phyloP scores from a whole-genome alignment of 371 early-diverging fungal genomes.

The Mucor circinelloides region DNA sequence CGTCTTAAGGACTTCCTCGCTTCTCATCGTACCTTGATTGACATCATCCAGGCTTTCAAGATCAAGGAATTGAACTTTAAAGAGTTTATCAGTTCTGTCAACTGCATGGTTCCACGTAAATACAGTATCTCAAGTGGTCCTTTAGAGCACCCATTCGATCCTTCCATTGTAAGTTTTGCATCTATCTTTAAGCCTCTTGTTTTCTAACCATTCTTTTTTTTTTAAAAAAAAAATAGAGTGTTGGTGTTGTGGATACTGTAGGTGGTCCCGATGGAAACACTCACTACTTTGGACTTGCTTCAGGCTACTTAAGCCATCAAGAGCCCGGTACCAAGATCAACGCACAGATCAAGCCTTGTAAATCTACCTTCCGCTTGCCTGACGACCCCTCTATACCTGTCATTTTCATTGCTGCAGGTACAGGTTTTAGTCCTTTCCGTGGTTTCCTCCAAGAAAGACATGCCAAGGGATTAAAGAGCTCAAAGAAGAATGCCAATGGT shows the following conservation, averaged over 20 bases:
- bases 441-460: slow-evolving; percentile 56
- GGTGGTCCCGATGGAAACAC: slow-evolving; percentile 9
- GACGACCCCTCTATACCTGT: slow-evolving; percentile 28
- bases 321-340: slow-evolving; percentile 11
- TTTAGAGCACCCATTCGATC: slow-evolving; percentile 17
- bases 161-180: slow-evolving; percentile 7
- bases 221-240: slow-evolving; percentile 8
- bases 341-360: slow-evolving; percentile 27
- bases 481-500: not conserved
- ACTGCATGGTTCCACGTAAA: slow-evolving; percentile 37
- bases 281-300: slow-evolving; percentile 26
- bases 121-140: slow-evolving; percentile 49
- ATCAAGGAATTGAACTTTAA: slow-evolving; percentile 3
- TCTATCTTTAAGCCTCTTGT: not conserved
- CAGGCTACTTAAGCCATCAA: slow-evolving; percentile 20
- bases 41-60: slow-evolving; percentile 26
- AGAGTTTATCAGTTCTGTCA: not conserved
- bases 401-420: slow-evolving; percentile 62
- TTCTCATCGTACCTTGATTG: slow-evolving; percentile 37
- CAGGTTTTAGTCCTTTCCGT: slow-evolving; percentile 86
- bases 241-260: slow-evolving; percentile 28
- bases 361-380: slow-evolving; percentile 30
- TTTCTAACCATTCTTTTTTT: not conserved
- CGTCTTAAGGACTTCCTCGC: slow-evolving; percentile 28
- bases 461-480: slow-evolving; percentile 1